Evolutionary conservation across 2,329 filamentous ascomycete species (phyloP).

Genomic region (Cercospora zeae-maydis): DNA sequence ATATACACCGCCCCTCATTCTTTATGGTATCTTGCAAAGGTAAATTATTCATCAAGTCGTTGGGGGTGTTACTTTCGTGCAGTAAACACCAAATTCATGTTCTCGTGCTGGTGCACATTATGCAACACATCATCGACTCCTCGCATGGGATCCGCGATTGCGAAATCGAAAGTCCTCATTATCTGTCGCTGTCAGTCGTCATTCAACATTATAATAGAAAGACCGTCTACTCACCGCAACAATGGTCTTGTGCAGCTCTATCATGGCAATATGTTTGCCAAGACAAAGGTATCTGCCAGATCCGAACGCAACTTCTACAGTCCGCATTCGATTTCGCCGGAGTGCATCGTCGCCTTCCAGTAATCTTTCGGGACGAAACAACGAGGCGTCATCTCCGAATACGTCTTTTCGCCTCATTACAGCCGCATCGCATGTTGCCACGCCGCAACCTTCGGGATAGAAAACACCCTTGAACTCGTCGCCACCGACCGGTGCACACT

Average conservation of each 20-base stretch:
- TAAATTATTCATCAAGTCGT: neutral
- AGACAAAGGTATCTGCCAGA: constrained; percentile 47
- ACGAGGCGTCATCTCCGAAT: constrained; percentile 42
- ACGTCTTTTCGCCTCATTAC: constrained; percentile 40
- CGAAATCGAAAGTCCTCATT: constrained; percentile 22
- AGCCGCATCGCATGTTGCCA: constrained; percentile 45
- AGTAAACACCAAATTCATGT: constrained; percentile 22
- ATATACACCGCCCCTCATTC: neutral
- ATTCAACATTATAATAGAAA: neutral
- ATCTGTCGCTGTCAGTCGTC: constrained; percentile 16
- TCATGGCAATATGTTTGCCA: constrained; percentile 48
- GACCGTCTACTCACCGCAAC: constrained; percentile 42
- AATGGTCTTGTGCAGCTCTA: constrained; percentile 50
- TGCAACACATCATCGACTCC: constrained; percentile 19
- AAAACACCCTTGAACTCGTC: constrained; percentile 37
- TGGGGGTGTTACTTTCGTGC: neutral
- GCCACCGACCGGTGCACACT: constrained; percentile 27
- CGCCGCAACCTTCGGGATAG: constrained; percentile 47
- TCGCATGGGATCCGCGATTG: constrained; percentile 22
- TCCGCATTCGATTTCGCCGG: constrained; percentile 39
- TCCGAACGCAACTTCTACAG: constrained; percentile 46
- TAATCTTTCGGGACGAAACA: constrained; percentile 52
- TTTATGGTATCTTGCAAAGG: neutral
- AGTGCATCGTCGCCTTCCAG: constrained; percentile 39
- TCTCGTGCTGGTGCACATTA: constrained; percentile 21